Percentiles rank a stretch among this genome's conserved stretches.
Evolutionary conservation across 352 stramenopile genomes (phyloP).

Genomic region (Paralagenidium karlingii): DNA sequence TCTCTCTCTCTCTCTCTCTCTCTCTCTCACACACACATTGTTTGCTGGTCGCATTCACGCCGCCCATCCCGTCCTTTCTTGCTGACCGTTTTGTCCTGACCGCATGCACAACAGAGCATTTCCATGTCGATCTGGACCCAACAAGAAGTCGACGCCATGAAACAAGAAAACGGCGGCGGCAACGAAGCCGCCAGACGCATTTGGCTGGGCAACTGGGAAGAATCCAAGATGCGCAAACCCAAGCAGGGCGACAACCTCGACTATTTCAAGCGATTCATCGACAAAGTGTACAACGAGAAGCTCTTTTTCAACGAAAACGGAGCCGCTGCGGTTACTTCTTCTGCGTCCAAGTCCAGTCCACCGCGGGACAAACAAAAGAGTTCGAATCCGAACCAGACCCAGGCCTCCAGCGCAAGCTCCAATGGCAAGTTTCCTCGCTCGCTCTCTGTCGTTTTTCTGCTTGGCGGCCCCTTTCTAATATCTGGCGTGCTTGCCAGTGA

Average conservation of each 20-base stretch:
- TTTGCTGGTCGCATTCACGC: too few species aligned
- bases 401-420: too few species aligned
- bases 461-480: too few species aligned
- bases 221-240: constrained; percentile 50
- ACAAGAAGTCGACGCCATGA: constrained; percentile 82
- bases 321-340: too few species aligned
- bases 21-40: not conserved
- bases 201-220: constrained; percentile 83
- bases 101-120: too few species aligned
- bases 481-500: too few species aligned
- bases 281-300: constrained; percentile 73
- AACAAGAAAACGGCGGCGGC: constrained; percentile 74
- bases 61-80: too few species aligned
- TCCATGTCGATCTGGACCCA: constrained; percentile 93
- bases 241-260: constrained; percentile 61
- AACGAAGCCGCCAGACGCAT: constrained; percentile 75
- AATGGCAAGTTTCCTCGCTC: too few species aligned
- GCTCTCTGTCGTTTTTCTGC: too few species aligned
- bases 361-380: too few species aligned
- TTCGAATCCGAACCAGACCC: too few species aligned
- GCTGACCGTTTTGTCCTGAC: not conserved
- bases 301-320: constrained; percentile 56
- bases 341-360: too few species aligned
- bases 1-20: not conserved
- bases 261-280: constrained; percentile 81